Evolutionary conservation across 805 yeast species (phyloP), one percentile per base, ranked within the genome.

Genomic region (Ogataea degrootiae): DNA sequence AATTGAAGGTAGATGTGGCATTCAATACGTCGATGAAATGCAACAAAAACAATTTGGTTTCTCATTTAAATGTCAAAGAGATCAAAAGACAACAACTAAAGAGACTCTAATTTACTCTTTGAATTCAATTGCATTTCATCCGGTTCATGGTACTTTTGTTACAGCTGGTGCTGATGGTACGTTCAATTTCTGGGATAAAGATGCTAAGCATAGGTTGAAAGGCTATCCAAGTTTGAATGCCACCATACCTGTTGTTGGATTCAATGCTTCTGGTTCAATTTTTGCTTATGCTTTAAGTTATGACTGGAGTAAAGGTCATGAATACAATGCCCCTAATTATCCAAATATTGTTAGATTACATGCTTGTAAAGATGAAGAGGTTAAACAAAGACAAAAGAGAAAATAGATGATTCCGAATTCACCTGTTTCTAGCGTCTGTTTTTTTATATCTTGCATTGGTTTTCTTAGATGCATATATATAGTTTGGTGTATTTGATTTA

Each of bases 151-250:
- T 39, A 90, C 98, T 1, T 85, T 94, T 67, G 83, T 84, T 43
- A 94, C 99, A 5, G 94, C 96, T 1, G 98, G 99, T 12, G 78
- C 94, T 22, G 99, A 94, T 67, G 99, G 99, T 21, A 76, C 91
- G 14, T 85, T 91, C 71, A 83, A 90, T 59, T 85, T 88, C 71
- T 94, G 99, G 99, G 98, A 94, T 66, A 89, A 88, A 66, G 96
- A 89, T 59, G 85, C 94, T 45, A 82, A 85, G 63, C 95, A 87
- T 63, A 77, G 98, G 58, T 77, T 94, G 55, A 87, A 85, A 68
- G 87, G 85, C 34, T 86, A 80, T 72, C 89, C 96, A 5, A 68
- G 79, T 9, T 72, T 84, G 15, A 77, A 76, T 44, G 77, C 80
- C 35, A 74, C 96, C 0, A 83, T 94, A 45, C 76, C 96, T 0